phyloP scores from a whole-genome alignment of 1,284 basidiomycete genomes.

The Ganoderma lucidum region DNA sequence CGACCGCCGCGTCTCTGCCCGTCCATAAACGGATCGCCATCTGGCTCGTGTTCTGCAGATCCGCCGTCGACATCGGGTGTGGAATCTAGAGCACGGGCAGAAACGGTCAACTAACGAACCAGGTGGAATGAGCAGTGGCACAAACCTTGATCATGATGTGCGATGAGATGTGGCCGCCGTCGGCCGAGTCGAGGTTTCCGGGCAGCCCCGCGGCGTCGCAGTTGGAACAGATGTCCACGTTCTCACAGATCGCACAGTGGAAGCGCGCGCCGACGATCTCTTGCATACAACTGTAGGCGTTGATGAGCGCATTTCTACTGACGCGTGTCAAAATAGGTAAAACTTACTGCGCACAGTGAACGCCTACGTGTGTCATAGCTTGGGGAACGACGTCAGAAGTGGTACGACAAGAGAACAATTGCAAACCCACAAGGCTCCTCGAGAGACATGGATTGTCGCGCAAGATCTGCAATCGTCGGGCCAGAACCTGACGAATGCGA shows the following conservation, averaged over 20 bases:
- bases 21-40: conserved; percentile 81
- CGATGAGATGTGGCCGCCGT: conserved; percentile 79
- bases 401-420: background rate
- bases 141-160: conserved; percentile 93
- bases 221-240: conserved; percentile 86
- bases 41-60: conserved; percentile 68
- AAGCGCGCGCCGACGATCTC: conserved; percentile 91
- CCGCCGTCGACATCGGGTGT: conserved; percentile 74
- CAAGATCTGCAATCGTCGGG: conserved; percentile 36
- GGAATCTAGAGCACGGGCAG: conserved; percentile 67
- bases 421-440: conserved; percentile 65
- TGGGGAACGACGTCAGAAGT: background rate
- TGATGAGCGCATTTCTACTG: conserved; percentile 8
- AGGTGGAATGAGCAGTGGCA: conserved; percentile 2
- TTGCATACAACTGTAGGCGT: conserved; percentile 72
- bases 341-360: conserved; percentile 78
- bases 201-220: conserved; percentile 88
- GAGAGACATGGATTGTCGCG: conserved; percentile 46
- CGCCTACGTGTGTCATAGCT: conserved; percentile 32
- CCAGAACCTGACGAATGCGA: conserved; percentile 41
- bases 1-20: conserved; percentile 73
- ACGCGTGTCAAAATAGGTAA: background rate
- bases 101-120: background rate
- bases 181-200: conserved; percentile 77
- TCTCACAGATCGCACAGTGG: conserved; percentile 88